Evolutionary conservation across 2,329 filamentous ascomycete species (phyloP), one percentile per base, ranked within the genome.

Genomic region (Botrytis fragariae): DNA sequence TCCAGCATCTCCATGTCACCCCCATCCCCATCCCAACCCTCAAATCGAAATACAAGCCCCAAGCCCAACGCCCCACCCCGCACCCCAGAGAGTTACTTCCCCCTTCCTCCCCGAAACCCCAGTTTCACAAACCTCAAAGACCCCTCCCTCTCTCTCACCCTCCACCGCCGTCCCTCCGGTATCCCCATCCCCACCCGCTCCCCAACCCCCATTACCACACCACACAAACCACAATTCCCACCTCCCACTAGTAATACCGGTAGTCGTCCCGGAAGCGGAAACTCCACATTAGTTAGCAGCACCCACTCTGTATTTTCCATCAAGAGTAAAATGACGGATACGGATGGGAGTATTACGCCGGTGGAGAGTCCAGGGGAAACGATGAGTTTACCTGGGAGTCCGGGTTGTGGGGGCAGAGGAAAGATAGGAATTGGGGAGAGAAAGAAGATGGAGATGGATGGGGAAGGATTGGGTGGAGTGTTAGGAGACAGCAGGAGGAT

Each of bases 281-380:
- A 74, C 14, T 75, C 74, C 74, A 74, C 77, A 4, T 48, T 77
- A 3, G 44, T 71, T 29, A 77, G 75, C 37, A 77, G 75, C 12
- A 71, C 72, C 6, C 63, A 75, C 20, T 78, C 77, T 0, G 73
- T 75, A 3, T 77, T 77, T n/a, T 78, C 77, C 8, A 54, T 45
- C 32, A 48, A 59, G 25, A 76, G 76, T 7, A 64, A 60, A 20
- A 73, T 65, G 9, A 72, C 75, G 42, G 76, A 75, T 54, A 74
- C 75, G 42, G 76, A 75, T 42, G 65, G 65, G 14, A 76, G 77
- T 29, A 45, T 73, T 9, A 78, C 73, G 45, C 75, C 77, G 14
- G 75, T 74, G 7, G 73, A 74, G 20, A 72, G 71, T 32, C 69
- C 62, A 3, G 72, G 74, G 18, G 60, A 73, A 16, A 69, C 74